Conservation (phyloP, 495 filamentous ascomycete species). For the Diplogelasinospora grovesii region DNA sequence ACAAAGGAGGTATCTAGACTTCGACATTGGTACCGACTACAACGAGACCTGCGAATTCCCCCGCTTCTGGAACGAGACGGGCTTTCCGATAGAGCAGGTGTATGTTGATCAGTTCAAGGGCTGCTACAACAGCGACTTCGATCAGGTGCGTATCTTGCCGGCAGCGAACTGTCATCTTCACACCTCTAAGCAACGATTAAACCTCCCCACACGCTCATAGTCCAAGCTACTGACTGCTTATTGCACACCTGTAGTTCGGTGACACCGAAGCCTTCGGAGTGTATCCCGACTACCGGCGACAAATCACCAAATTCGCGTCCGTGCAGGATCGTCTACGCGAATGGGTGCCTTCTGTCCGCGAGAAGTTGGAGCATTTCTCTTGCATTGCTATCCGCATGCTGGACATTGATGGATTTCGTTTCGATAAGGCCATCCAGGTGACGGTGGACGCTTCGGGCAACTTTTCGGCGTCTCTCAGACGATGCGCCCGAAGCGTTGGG, state of each 20-base stretch:
- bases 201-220: no score
- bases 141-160: conserved; percentile 31
- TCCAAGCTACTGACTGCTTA: no score
- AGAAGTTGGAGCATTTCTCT: conserved; percentile 57
- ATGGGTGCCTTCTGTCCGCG: conserved; percentile 56
- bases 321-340: conserved; percentile 71
- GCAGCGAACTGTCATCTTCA: background rate
- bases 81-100: conserved; percentile 35
- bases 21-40: conserved; percentile 47
- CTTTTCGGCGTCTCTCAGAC: conserved; percentile 44
- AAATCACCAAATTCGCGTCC: conserved; percentile 64
- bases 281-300: conserved; percentile 57
- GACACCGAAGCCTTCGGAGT: conserved; percentile 62
- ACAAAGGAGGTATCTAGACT: conserved; percentile 56
- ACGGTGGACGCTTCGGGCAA: conserved; percentile 58
- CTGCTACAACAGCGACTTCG: conserved; percentile 63
- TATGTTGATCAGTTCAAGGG: conserved; percentile 43
- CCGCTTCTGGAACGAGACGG: conserved; percentile 60
- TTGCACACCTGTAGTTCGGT: conserved; percentile 53
- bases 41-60: conserved; percentile 56
- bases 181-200: no score
- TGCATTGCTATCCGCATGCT: conserved; percentile 58
- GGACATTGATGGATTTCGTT: conserved; percentile 63
- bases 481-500: conserved; percentile 49
- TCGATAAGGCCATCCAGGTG: conserved; percentile 59